Evolutionary conservation across 2,329 filamentous ascomycete species (phyloP), one percentile per base, ranked within the genome.

Genomic region (Aspergillus spinulosporus): DNA sequence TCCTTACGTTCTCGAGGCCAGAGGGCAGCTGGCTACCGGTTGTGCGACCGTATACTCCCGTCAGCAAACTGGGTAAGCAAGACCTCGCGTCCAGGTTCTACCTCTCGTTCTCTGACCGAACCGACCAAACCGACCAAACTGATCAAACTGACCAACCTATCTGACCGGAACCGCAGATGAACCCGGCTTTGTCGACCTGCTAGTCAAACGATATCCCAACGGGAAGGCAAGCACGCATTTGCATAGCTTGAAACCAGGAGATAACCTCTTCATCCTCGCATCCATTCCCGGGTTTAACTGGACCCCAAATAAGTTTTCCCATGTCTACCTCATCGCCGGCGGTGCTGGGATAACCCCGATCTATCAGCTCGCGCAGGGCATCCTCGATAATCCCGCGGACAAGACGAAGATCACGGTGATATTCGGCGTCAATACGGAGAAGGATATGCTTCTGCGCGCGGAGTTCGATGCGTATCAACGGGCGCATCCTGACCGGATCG

Each of bases 271-370:
- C 43, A 84, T 89, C 63, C 76, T 81, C 4, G 76, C 78, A 0
- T 76, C 82, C 3, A 72, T 89, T 3, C 77, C 76, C 14, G 82
- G 79, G 29, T 82, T 82, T 67, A 64, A 71, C 36, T 88, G 83
- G 81, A 79, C 75, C 21, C 74, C 81, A 29, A 76, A 76, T 54
- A 63, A 71, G 51, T 65, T 72, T 74, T 67, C 76, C 71, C 78
- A 82, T 59, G 71, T 90, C n/a, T 81, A 83, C 2, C 77, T 89
- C 39, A 82, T 90, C 43, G 88, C 88, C 0, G 88, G 88, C 44
- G 88, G 88, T 9, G 86, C 86, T 0, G 88, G 88, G 14, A 88
- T 91, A 61, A 90, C 87, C 0, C 88, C 88, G 0, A 80, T 87
- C 61, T 89, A 84, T 67, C 85, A 88, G 67, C 79, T 89, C 1